Evolutionary conservation across 2,329 filamentous ascomycete species (phyloP).

Genomic region (Lasiodiplodia theobromae): DNA sequence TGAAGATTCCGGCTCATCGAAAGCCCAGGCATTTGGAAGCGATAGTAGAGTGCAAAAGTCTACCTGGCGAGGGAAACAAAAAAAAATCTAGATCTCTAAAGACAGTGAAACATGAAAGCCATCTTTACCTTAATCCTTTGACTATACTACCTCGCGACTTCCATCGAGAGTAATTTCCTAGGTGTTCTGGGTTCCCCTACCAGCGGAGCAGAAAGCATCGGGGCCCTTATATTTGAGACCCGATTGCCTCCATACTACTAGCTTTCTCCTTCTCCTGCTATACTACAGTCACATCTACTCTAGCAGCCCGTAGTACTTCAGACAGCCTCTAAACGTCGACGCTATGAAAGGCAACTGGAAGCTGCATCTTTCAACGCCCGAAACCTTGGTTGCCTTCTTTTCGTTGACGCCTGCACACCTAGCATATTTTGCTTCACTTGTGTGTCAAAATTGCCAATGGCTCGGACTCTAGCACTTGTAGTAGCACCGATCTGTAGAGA

Average conservation of each 20-base stretch:
- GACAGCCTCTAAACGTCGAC: neutral
- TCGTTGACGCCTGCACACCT: neutral
- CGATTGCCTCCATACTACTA: neutral
- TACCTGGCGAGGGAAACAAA: neutral
- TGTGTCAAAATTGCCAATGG: no score
- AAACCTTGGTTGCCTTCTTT: neutral
- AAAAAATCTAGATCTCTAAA: neutral
- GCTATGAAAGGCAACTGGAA: neutral
- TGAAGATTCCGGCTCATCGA: constrained; percentile 1
- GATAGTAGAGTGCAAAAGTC: neutral
- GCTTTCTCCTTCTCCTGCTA: neutral
- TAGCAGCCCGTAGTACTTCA: neutral
- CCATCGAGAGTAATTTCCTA: neutral
- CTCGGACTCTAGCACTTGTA: no score
- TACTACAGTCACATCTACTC: neutral
- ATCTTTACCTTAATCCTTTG: neutral
- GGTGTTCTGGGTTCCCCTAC: neutral
- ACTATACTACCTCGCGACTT: neutral
- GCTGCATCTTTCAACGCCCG: neutral
- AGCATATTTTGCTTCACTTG: neutral
- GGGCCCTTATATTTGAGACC: neutral
- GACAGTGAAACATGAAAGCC: neutral
- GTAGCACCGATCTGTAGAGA: no score
- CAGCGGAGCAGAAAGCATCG: neutral
- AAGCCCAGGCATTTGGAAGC: neutral